phyloP scores from a whole-genome alignment of 768 basidiomycete genomes.

The Galerina sulciceps region DNA sequence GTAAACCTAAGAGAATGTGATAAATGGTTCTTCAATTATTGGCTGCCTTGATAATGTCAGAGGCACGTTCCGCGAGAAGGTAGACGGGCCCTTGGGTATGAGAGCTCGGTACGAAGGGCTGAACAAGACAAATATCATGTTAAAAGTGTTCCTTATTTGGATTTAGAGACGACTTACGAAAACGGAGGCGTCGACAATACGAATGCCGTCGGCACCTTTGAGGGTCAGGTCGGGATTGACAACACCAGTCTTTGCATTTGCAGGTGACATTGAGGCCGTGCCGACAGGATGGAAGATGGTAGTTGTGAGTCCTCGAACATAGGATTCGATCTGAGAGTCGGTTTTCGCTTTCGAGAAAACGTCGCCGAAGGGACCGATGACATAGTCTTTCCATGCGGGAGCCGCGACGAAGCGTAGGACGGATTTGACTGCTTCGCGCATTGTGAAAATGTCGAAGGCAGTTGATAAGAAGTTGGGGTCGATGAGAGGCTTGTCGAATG shows the following conservation, averaged over 20 bases:
- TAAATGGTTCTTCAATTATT: background rate
- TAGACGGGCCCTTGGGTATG: slow-evolving; percentile 41
- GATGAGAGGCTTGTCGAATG: slow-evolving; percentile 51
- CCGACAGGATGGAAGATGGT: slow-evolving; percentile 35
- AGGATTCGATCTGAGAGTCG: slow-evolving; percentile 29
- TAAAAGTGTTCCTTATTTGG: background rate
- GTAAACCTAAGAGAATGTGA: background rate
- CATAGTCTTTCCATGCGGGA: slow-evolving; percentile 30
- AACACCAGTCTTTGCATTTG: slow-evolving; percentile 28
- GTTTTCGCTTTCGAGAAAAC: slow-evolving; percentile 18
- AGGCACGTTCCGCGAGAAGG: slow-evolving; percentile 37
- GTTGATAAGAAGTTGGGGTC: slow-evolving; percentile 48
- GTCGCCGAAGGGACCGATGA: slow-evolving; percentile 22
- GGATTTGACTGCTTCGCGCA: slow-evolving; percentile 28
- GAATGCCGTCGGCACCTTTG: slow-evolving; percentile 33
- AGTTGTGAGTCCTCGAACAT: slow-evolving; percentile 18
- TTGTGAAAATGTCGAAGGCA: slow-evolving; percentile 28
- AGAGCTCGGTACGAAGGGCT: slow-evolving; percentile 31
- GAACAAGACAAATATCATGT: background rate
- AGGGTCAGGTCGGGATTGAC: slow-evolving; percentile 36
- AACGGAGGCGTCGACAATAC: slow-evolving; percentile 41
- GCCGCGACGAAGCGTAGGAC: slow-evolving; percentile 25
- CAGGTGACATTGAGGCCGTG: slow-evolving; percentile 31
- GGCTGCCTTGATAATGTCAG: slow-evolving; percentile 27
- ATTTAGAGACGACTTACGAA: slow-evolving; percentile 26